Percentiles rank a stretch among this genome's conserved stretches.
phyloP scores from a whole-genome alignment of 2,329 filamentous ascomycete species.

The Penicillium fuscoglaucum region DNA sequence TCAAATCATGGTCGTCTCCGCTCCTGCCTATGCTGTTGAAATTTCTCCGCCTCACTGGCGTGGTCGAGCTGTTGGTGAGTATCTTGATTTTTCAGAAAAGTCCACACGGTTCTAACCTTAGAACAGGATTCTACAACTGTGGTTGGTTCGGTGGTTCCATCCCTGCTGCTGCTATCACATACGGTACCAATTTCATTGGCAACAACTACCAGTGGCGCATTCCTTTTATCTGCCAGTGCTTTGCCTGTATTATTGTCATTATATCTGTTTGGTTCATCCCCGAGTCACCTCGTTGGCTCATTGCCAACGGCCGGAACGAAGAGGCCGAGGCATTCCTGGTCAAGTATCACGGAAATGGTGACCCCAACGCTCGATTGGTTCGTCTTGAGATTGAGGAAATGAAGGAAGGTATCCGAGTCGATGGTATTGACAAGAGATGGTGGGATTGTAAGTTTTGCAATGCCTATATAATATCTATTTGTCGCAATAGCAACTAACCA shows the following conservation, averaged over 20 bases:
- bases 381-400: constrained; percentile 32
- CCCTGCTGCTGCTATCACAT: constrained; percentile 53
- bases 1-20: constrained; percentile 51
- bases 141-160: constrained; percentile 56
- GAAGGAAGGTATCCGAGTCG: constrained; percentile 43
- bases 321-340: constrained; percentile 25
- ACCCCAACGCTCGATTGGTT: constrained; percentile 28
- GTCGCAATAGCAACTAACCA: neutral
- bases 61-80: constrained; percentile 48
- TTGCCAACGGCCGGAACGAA: constrained; percentile 26
- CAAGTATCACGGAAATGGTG: constrained; percentile 32
- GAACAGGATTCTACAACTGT: constrained; percentile 52
- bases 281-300: constrained; percentile 60
- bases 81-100: neutral
- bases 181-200: constrained; percentile 48
- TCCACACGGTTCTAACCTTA: neutral
- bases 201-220: constrained; percentile 60
- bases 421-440: constrained; percentile 51
- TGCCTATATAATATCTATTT: neutral
- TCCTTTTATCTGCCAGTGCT: constrained; percentile 65
- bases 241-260: constrained; percentile 59
- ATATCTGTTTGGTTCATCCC: constrained; percentile 63
- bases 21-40: constrained; percentile 52
- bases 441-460: constrained; percentile 46
- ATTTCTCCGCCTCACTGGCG: constrained; percentile 54